Evolutionary conservation across 352 stramenopile species (phyloP), one percentile per base, ranked within the genome.

Genomic region (Plasmopara muralis): DNA sequence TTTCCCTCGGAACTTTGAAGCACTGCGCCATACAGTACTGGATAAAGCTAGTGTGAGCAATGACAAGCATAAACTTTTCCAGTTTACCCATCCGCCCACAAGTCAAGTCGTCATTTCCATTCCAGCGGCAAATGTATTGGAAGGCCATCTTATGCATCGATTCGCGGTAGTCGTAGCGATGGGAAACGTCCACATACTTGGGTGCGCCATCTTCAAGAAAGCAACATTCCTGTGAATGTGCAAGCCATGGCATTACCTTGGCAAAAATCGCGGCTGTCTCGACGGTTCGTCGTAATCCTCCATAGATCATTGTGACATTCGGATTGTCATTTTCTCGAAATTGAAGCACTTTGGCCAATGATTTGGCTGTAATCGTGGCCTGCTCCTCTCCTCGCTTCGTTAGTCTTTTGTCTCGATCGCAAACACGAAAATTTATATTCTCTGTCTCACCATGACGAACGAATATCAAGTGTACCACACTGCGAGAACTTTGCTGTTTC

Each of bases 401-500:
- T 18, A 93, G 61, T 39, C 62, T 70, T 53, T 93, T 93, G 42
- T 93, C 79, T 18, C 67, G 67, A 50, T 93, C 82, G 13, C 64
- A 66, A 2, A 89, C 77, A 16, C 75, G 63, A 40, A 93, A 93
- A 43, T 90, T 80, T n/a, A 90, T 89, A 56, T 93, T 93, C 49
- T 90, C 72, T 0, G 77, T 74, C 55, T 93, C 82, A 29, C 67
- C 82, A 30, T 93, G 82, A 9, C 82, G 79, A 43, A 93, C 64
- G 28, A 93, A 76, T 29, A 90, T 66, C 18, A 90, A 29, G 40
- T 85, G 80, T 9, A 74, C 79, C 13, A 87, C 63, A 13, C 73
- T 68, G 47, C 47, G 39, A 54, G 53, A 46, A 15, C 16, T 20
- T 9, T 60, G 20, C 29, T 47, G 28, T 14, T 44, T 58, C 43